A percentile compares a stretch with the other conserved stretches of the same genome.
These are phyloP conservation scores for Sugiyamaella boreocaroliniensis DNA, from an alignment of 805 yeast species.

Conservation along the genomic window DNA sequence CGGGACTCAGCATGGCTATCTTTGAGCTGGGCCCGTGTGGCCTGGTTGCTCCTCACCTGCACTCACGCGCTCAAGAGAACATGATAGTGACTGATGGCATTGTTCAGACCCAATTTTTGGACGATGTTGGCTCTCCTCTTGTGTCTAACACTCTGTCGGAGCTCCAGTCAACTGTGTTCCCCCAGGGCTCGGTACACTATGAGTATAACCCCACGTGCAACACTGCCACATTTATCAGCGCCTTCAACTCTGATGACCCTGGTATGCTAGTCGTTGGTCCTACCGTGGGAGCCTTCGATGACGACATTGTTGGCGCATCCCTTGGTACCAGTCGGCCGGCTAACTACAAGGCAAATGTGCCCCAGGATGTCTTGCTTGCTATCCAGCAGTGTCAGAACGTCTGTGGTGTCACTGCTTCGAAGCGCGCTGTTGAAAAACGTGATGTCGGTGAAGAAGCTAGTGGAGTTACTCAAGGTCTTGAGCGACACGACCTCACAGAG, in stretches of 20 bases:
- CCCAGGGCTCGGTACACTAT: slow-evolving; percentile 18
- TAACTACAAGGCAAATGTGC: not conserved
- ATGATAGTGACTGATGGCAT: slow-evolving; percentile 16
- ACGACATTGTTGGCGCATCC: not conserved
- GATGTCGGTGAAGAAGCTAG: not conserved
- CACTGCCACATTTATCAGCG: slow-evolving; percentile 10
- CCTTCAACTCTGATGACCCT: slow-evolving; percentile 20
- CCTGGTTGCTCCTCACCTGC: slow-evolving; percentile 15
- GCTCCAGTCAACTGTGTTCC: slow-evolving; percentile 17
- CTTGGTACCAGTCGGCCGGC: not conserved
- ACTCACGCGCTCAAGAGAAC: slow-evolving; percentile 17
- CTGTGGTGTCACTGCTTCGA: not conserved
- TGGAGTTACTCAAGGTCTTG: not conserved
- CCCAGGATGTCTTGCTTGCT: not conserved
- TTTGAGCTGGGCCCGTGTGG: slow-evolving; percentile 17
- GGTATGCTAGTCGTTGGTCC: slow-evolving; percentile 15
- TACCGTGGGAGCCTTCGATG: not conserved
- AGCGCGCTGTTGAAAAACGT: not conserved
- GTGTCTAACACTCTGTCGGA: slow-evolving; percentile 12
- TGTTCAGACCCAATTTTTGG: slow-evolving; percentile 14
- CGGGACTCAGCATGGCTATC: slow-evolving; percentile 13
- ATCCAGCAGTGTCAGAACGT: not conserved
- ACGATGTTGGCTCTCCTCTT: slow-evolving; percentile 9
- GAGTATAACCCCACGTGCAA: slow-evolving; percentile 20
- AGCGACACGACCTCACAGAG: not conserved